Percentiles rank a stretch among this genome's conserved stretches.
These are phyloP conservation scores for Parmales sp. DNA, from an alignment of 108 stramenopile species.

Conservation along the genomic window DNA sequence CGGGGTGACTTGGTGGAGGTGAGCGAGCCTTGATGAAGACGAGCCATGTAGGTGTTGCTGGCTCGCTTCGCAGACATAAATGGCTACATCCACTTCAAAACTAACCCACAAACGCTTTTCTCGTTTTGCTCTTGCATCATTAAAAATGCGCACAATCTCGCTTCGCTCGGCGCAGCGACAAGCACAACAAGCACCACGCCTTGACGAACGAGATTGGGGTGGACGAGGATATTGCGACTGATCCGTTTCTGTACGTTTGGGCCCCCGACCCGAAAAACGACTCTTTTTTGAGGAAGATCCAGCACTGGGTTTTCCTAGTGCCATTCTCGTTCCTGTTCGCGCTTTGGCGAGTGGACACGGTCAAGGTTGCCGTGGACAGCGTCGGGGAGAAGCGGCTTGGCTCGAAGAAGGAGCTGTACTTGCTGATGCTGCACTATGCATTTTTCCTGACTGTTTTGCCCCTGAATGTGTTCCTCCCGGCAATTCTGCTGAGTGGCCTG, in stretches of 20 bases:
- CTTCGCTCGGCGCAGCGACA: no score
- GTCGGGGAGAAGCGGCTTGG: slow-evolving; percentile 53
- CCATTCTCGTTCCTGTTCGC: slow-evolving; percentile 76
- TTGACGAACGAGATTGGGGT: slow-evolving; percentile 76
- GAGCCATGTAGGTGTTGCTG: no score
- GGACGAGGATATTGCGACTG: slow-evolving; percentile 84
- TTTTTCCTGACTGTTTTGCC: slow-evolving; percentile 61
- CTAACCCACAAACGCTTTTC: no score
- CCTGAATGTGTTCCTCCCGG: slow-evolving; percentile 59
- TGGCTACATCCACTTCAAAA: no score
- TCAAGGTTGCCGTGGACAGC: slow-evolving; percentile 59
- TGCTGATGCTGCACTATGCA: slow-evolving; percentile 63
- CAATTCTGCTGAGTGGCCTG: slow-evolving; percentile 72
- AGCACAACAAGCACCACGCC: slow-evolving; percentile 74
- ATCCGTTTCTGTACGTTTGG: slow-evolving; percentile 77
- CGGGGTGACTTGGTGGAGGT: slow-evolving; percentile 54
- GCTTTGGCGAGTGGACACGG: slow-evolving; percentile 74
- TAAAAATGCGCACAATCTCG: no score
- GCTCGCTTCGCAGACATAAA: no score
- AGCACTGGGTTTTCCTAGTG: slow-evolving; percentile 69
- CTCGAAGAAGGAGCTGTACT: slow-evolving; percentile 59
- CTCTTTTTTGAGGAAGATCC: slow-evolving; percentile 75
- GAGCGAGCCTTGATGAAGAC: no score
- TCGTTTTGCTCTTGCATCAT: no score
- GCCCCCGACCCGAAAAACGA: slow-evolving; percentile 70